Base-by-base conservation (phyloP, 495 filamentous ascomycete genomes). In the Chaetomium fimeti region DNA sequence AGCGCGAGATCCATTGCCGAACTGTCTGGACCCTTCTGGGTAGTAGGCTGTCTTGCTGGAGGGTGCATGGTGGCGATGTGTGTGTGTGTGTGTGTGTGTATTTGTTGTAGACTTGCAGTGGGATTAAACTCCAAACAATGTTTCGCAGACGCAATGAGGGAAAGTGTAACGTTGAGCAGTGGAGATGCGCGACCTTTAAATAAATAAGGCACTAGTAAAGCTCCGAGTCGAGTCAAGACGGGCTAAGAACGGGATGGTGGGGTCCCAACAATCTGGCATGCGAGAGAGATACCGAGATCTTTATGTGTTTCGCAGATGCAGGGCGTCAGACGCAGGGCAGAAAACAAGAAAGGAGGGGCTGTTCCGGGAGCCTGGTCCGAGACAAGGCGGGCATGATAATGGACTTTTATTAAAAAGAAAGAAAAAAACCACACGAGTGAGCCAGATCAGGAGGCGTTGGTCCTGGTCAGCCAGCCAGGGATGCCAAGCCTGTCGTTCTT, bases 11-110 rank as follows among this genome's bases (percentile, higher is more conserved):
- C 47, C 15, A 24, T 27, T 15, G 57, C 27, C 3, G 28, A 43
- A 24, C 11, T 47, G 29, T 61, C 58, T 18, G 28, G 7, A 28
- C 58, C 45, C 45, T 51, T 61, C 13, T 45, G 28, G 29, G 28
- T n/a, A 13, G 28, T n/a, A 13, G 58, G 45, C 28, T 51, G 58
- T 18, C 58, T 29, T 29, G 57, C 25, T 28, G 45, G 11, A 9
- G 45, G 16, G n/a, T 51, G 28, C 58, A 61, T 61, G n/a, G 42
- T 42, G 5, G 7, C 32, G 16, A 13, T 22, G 27, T 22, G 40
- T 49, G 42, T 49, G 45, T 22, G 25, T 32, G 3, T 25, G 8
- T 22, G 42, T 22, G 4, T 36, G 25, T n/a, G 27, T 48, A 43
- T 55, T 9, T n/a, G 40, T 27, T 20, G 5, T 28, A 24, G n/a